phyloP scores from a whole-genome alignment of 352 stramenopile genomes.

The Pythium rhizo-oryzae region DNA sequence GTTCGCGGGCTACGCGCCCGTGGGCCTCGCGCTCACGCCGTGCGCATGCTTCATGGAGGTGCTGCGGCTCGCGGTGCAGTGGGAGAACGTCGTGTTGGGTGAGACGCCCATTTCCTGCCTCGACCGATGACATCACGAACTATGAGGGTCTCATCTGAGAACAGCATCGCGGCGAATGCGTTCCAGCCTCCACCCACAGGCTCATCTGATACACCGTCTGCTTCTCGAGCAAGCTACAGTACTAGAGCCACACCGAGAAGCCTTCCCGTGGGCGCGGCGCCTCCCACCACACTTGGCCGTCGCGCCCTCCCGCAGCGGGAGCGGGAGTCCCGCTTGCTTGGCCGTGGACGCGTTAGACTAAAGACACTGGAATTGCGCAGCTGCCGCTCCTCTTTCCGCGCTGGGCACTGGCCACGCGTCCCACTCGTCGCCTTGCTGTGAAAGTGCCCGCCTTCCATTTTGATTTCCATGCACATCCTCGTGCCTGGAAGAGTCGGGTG shows the following conservation, averaged over 20 bases:
- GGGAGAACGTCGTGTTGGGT: slow-evolving; percentile 21
- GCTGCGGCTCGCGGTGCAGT: slow-evolving; percentile 19
- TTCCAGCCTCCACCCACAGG: no score
- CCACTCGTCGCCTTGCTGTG: not conserved
- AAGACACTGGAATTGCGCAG: not conserved
- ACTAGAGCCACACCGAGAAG: no score
- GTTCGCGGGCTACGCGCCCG: slow-evolving; percentile 8
- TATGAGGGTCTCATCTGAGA: no score
- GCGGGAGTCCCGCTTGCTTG: no score
- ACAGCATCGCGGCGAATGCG: no score
- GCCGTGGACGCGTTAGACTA: no score
- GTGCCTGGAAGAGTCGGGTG: not conserved
- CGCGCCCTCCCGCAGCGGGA: no score
- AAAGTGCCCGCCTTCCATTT: not conserved
- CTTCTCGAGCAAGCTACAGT: no score
- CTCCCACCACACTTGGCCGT: no score
- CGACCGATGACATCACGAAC: not conserved
- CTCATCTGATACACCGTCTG: no score
- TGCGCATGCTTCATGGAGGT: slow-evolving; percentile 22
- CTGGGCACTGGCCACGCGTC: not conserved
- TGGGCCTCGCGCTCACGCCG: slow-evolving; percentile 13
- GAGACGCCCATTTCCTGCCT: slow-evolving; percentile 8
- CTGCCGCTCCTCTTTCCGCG: not conserved
- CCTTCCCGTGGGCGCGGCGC: no score
- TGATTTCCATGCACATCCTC: slow-evolving; percentile 1